These are phyloP conservation scores for Ilyonectria robusta DNA, from an alignment of 2,329 filamentous ascomycete species.

Conservation along the genomic window DNA sequence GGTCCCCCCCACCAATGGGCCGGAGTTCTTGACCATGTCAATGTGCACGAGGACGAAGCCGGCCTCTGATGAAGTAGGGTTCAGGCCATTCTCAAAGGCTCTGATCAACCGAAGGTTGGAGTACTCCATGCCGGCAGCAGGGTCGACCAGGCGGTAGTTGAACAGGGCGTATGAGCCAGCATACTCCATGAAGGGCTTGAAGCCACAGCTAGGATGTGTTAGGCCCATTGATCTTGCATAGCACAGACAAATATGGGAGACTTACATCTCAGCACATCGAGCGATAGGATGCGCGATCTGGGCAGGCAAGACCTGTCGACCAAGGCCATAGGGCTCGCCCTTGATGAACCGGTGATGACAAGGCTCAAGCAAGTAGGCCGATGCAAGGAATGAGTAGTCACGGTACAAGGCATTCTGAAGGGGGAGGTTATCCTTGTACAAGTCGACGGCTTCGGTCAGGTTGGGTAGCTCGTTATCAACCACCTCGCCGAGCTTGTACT, in stretches of 20 bases:
- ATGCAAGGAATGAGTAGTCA: slow-evolving; percentile 93
- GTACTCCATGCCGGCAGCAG: slow-evolving; percentile 69
- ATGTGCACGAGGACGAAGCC: slow-evolving; percentile 97
- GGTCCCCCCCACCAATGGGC: slow-evolving; percentile 80
- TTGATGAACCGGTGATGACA: slow-evolving; percentile 83
- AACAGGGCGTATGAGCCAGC: slow-evolving; percentile 65
- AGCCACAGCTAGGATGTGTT: slow-evolving; percentile 67
- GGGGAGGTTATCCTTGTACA: slow-evolving; percentile 80
- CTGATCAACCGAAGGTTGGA: slow-evolving; percentile 86
- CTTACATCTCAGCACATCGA: slow-evolving; percentile 87
- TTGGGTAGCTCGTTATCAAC: slow-evolving; percentile 83
- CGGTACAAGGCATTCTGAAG: slow-evolving; percentile 89
- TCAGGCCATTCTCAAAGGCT: slow-evolving; percentile 90
- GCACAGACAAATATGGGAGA: slow-evolving; percentile 42
- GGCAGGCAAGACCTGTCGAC: slow-evolving; percentile 79
- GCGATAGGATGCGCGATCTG: slow-evolving; percentile 86
- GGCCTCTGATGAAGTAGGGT: slow-evolving; percentile 89
- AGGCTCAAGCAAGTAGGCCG: slow-evolving; percentile 90
- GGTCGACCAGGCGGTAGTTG: slow-evolving; percentile 75
- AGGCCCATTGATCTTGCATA: slow-evolving; percentile 2
- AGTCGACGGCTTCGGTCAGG: slow-evolving; percentile 80
- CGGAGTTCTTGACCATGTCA: slow-evolving; percentile 93
- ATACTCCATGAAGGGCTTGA: slow-evolving; percentile 93
- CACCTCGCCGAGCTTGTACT: slow-evolving; percentile 80
- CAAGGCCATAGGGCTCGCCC: slow-evolving; percentile 84